Base-by-base conservation (phyloP, 2,329 filamentous ascomycete genomes). In the Calonectria leucothoes region DNA sequence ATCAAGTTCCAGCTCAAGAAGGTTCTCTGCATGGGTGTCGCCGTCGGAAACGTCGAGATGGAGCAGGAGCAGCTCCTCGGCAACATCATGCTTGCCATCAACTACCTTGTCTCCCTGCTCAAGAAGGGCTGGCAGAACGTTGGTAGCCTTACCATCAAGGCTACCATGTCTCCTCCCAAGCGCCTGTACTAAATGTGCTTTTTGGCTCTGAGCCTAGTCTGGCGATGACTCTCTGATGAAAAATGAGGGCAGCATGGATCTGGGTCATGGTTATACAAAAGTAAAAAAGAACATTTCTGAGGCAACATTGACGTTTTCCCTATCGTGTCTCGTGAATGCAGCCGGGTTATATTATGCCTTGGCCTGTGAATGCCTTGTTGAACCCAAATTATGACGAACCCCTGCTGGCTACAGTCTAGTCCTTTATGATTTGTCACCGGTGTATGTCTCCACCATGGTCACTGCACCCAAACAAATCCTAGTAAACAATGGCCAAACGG, bases 71-170 rank as follows among this genome's bases (percentile, higher is more conserved):
- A 98, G 91, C 91, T 99, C 82, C 93, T 99, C 82, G 94, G 92
- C 86, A 99, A 99, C 94, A 96, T 98, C 90, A 99, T 99, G 97
- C 90, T 99, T 90, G 92, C 96, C 89, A 98, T 99, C 94, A 99
- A 99, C 94, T 99, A 99, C 93, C 93, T 99, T 81, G 96, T 99
- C 87, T 98, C 95, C 79, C 92, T 99, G 83, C 91, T 99, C 87
- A 99, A 99, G 95, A 99, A 99, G 95, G 97, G 97, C 87, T 99
- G 97, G 97, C 97, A 99, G 93, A 99, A 99, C 93, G 97, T 99
- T 85, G 97, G 97, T 87, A 97, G 94, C 92, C 93, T 99, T 90
- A 98, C 96, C 87, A 97, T 99, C 93, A 99, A 99, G 95, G 97
- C 97, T 90, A 94, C 94, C 91, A 99, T 99, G 97, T 98, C 95